phyloP scores from a whole-genome alignment of 169 alveolate species.

The Cryptosporidium sp. region DNA sequence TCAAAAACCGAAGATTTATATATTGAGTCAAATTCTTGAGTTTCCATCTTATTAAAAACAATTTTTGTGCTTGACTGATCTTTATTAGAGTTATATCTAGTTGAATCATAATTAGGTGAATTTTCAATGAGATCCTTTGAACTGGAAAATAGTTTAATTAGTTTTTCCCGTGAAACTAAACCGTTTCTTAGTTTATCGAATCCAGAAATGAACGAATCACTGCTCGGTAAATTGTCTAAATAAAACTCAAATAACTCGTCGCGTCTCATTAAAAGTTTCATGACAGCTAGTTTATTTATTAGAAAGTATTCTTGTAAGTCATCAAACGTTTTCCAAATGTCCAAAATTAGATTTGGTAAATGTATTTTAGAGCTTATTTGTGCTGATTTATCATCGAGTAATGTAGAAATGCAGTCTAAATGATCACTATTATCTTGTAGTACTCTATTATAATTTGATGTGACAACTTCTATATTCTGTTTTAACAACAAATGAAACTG shows the following conservation, averaged over 20 bases:
- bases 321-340: conserved; percentile 85
- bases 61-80: conserved; percentile 9
- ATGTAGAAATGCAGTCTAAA: conserved; percentile 76
- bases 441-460: conserved; percentile 73
- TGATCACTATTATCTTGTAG: conserved; percentile 77
- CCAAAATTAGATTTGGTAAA: conserved; percentile 81
- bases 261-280: conserved; percentile 85
- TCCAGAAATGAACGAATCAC: conserved; percentile 6
- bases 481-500: conserved; percentile 78
- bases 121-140: conserved; percentile 9
- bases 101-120: background rate
- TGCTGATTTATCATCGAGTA: conserved; percentile 76
- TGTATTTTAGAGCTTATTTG: conserved; percentile 77
- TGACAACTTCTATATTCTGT: conserved; percentile 80
- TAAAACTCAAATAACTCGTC: conserved; percentile 83
- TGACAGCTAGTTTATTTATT: conserved; percentile 85
- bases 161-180: conserved; percentile 74
- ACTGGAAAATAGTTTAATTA: conserved; percentile 54
- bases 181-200: conserved; percentile 80
- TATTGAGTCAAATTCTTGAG: background rate
- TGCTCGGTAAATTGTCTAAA: conserved; percentile 57
- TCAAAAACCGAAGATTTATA: conserved; percentile 70
- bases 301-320: conserved; percentile 83
- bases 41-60: conserved; percentile 6
- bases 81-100: background rate